Conservation (phyloP, 352 stramenopile genomes). For the Detonula confervacea region DNA sequence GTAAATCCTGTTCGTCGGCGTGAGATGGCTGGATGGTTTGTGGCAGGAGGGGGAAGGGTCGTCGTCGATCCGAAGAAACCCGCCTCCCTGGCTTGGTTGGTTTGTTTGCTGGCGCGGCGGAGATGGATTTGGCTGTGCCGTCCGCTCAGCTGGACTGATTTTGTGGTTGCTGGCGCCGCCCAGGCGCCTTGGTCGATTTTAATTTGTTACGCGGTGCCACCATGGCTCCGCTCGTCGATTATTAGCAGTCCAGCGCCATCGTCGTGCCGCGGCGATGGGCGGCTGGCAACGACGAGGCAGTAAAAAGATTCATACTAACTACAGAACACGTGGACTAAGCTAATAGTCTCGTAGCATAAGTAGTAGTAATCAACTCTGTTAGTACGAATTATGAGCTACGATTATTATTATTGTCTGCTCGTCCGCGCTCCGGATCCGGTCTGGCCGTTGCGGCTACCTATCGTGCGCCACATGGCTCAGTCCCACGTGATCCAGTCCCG, state of each 20-base stretch:
- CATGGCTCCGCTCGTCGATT: neutral
- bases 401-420: no score
- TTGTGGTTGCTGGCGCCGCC: neutral
- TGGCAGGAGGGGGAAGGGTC: neutral
- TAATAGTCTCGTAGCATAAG: no score
- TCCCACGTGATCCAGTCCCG: no score
- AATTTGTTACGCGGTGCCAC: neutral
- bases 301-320: no score
- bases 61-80: neutral
- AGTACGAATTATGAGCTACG: no score
- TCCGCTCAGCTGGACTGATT: neutral
- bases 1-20: neutral
- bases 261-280: neutral
- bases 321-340: no score
- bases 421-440: no score
- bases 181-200: neutral
- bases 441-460: no score
- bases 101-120: constrained; percentile 1
- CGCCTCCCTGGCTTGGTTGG: neutral
- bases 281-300: neutral
- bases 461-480: no score
- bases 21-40: neutral
- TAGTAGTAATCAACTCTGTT: no score
- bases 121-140: neutral
- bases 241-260: neutral